Evolutionary conservation across 1,284 basidiomycete species (phyloP).

Genomic region (Trichosporon ovoides): DNA sequence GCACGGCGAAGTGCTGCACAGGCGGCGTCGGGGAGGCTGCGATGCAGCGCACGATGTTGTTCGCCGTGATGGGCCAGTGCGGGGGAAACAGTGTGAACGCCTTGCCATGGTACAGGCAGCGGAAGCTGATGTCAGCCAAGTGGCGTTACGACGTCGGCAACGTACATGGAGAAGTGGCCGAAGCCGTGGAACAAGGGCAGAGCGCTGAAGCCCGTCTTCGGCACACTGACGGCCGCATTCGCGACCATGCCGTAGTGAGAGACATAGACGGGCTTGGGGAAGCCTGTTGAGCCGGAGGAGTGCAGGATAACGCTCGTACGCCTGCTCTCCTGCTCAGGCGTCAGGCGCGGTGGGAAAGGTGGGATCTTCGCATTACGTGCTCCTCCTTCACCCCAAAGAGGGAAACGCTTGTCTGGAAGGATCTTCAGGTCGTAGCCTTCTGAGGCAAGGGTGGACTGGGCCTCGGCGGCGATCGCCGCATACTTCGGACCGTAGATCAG

Average conservation of each 20-base stretch:
- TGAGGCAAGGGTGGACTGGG: constrained; percentile 36
- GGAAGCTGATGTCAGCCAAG: constrained; percentile 30
- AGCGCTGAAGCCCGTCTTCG: constrained; percentile 52
- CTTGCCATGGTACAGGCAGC: constrained; percentile 51
- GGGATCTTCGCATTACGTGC: constrained; percentile 44
- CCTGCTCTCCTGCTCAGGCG: constrained; percentile 51
- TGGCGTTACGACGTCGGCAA: constrained; percentile 7
- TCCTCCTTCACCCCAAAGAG: constrained; percentile 51
- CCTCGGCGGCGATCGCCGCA: constrained; percentile 44
- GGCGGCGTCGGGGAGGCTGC: constrained; percentile 41
- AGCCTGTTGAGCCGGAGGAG: constrained; percentile 58
- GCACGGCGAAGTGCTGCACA: constrained; percentile 49
- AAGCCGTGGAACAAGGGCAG: constrained; percentile 54
- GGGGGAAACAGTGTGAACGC: constrained; percentile 56
- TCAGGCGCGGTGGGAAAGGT: constrained; percentile 47
- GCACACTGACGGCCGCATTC: constrained; percentile 37
- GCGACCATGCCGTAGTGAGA: constrained; percentile 44
- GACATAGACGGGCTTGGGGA: constrained; percentile 47
- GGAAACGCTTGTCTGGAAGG: constrained; percentile 50
- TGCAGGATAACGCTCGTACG: constrained; percentile 58
- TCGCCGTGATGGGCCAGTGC: constrained; percentile 55
- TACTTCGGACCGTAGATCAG: constrained; percentile 54
- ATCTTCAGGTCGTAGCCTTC: constrained; percentile 42
- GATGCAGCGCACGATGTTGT: constrained; percentile 50
- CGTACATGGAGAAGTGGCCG: constrained; percentile 53